These are phyloP conservation scores for Phytophthora citricola DNA, from an alignment of 352 stramenopile species.

Conservation along the genomic window DNA sequence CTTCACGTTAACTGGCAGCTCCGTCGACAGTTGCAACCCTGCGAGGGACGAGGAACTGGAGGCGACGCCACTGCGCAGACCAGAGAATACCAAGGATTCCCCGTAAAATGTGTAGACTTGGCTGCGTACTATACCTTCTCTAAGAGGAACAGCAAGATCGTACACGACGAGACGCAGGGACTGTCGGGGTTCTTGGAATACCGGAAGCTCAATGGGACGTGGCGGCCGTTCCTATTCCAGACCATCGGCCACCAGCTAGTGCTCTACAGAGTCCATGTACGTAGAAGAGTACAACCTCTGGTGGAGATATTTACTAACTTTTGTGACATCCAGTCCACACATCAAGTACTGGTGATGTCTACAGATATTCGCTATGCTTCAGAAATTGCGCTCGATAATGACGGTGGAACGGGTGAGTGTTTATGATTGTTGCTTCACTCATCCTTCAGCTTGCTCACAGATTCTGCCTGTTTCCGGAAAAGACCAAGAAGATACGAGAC, in stretches of 20 bases:
- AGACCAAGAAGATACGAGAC: slow-evolving; percentile 43
- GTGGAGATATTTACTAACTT: slow-evolving; percentile 2
- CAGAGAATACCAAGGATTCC: slow-evolving; percentile 12
- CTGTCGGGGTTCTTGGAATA: slow-evolving; percentile 77
- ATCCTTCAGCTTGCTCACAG: not conserved
- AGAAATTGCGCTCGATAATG: slow-evolving; percentile 56
- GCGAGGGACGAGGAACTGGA: slow-evolving; percentile 12
- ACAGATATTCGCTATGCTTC: slow-evolving; percentile 70
- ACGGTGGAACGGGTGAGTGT: slow-evolving; percentile 27
- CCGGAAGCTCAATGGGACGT: slow-evolving; percentile 71
- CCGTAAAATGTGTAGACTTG: slow-evolving; percentile 50
- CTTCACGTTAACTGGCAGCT: slow-evolving; percentile 25
- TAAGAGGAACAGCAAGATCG: slow-evolving; percentile 48
- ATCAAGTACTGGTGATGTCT: slow-evolving; percentile 78
- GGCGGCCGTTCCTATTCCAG: slow-evolving; percentile 82
- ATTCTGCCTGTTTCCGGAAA: not conserved
- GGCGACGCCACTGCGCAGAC: slow-evolving; percentile 8
- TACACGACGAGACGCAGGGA: slow-evolving; percentile 49
- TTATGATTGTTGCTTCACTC: not conserved
- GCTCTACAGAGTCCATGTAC: slow-evolving; percentile 74
- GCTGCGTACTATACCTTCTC: slow-evolving; percentile 76
- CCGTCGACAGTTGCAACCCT: slow-evolving; percentile 12
- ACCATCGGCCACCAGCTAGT: slow-evolving; percentile 71
- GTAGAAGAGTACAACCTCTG: slow-evolving; percentile 18
- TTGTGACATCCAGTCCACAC: slow-evolving; percentile 44